Evolutionary conservation across 148 eudicot genomes (phyloP).

Genomic region (Diospyros lotus): DNA sequence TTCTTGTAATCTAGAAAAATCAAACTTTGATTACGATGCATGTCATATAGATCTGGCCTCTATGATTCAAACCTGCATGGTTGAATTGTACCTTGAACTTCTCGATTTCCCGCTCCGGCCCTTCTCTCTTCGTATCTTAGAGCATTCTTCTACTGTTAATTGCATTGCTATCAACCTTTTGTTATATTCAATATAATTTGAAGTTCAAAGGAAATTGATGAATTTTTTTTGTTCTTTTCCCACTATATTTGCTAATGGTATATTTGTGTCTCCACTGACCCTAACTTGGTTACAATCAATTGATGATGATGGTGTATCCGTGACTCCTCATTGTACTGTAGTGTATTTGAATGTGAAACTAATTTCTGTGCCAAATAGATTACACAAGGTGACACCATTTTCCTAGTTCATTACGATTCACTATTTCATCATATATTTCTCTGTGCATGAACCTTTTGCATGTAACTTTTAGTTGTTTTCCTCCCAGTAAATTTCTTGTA

Average conservation of each 20-base stretch:
- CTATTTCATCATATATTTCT: too few species aligned
- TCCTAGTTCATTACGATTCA: too few species aligned
- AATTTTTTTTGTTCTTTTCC: too few species aligned
- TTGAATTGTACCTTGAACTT: background rate
- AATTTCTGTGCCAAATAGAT: background rate
- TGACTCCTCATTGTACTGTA: background rate
- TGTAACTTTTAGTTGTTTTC: too few species aligned
- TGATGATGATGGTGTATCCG: too few species aligned
- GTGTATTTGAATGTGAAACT: background rate
- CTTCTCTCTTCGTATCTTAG: background rate
- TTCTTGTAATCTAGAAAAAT: background rate
- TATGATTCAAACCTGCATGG: background rate
- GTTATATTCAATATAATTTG: too few species aligned
- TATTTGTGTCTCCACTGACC: too few species aligned
- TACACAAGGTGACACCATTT: background rate
- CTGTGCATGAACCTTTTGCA: too few species aligned
- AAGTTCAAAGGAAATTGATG: too few species aligned
- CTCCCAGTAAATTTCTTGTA: background rate
- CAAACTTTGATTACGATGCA: background rate
- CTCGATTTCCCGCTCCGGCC: background rate
- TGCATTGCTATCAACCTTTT: background rate
- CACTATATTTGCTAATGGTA: too few species aligned
- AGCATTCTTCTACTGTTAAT: background rate
- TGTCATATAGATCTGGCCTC: conserved; percentile 3
- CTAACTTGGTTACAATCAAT: too few species aligned